These are phyloP conservation scores for Trichoderma harzianum DNA, from an alignment of 2,329 filamentous ascomycete genomes.

Conservation along the genomic window DNA sequence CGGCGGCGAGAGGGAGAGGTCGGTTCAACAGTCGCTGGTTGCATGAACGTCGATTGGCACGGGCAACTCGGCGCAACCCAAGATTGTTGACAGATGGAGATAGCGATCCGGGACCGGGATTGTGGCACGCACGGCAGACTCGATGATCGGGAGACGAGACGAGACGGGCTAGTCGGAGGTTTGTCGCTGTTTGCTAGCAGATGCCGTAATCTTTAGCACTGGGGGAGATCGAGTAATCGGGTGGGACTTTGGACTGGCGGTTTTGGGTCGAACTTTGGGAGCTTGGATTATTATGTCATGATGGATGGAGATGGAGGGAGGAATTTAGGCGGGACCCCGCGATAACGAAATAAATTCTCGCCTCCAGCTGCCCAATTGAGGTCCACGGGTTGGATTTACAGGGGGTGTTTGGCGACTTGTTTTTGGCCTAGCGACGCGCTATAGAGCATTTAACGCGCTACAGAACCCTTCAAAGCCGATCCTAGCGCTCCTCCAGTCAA, in stretches of 20 bases:
- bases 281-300: slow-evolving; percentile 22
- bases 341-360: slow-evolving; percentile 26
- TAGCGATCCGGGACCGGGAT: neutral
- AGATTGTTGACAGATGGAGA: neutral
- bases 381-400: slow-evolving; percentile 8
- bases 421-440: neutral
- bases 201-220: neutral
- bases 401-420: slow-evolving; percentile 16
- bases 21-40: slow-evolving; percentile 30
- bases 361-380: neutral
- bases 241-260: slow-evolving; percentile 3
- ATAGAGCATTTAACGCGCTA: neutral
- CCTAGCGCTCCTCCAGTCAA: neutral
- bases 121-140: neutral
- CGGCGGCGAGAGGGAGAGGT: slow-evolving; percentile 38
- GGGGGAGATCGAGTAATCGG: slow-evolving; percentile 1
- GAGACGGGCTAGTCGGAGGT: neutral
- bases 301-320: slow-evolving; percentile 14
- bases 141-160: neutral
- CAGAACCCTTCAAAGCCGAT: neutral
- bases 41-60: slow-evolving; percentile 29
- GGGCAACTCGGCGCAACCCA: neutral
- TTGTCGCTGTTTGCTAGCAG: neutral
- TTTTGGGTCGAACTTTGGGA: slow-evolving; percentile 2
- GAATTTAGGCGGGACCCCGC: slow-evolving; percentile 10